Evolutionary conservation across 306 rosid genomes (phyloP).

Genomic region (Prosopis cineraria): DNA sequence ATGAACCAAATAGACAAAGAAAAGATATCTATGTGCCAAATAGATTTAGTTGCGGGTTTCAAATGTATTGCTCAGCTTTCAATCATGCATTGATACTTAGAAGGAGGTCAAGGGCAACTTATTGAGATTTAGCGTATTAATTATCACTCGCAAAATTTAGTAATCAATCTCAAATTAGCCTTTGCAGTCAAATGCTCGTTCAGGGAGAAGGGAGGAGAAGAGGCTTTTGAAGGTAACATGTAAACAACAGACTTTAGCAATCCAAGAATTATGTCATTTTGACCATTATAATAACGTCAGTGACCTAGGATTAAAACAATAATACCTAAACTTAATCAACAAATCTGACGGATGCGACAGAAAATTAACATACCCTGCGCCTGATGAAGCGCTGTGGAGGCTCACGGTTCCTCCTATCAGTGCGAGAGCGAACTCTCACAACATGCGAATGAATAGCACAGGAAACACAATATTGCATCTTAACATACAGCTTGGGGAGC

Average conservation of each 20-base stretch:
- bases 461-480: constrained; percentile 97
- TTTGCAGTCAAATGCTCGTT: not conserved
- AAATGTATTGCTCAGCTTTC: not conserved
- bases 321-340: not conserved
- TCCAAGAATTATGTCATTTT: not conserved
- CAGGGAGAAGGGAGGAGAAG: not conserved
- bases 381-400: constrained; percentile 87
- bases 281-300: not conserved
- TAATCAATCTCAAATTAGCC: not conserved
- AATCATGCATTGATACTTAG: not conserved
- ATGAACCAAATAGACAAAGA: not conserved
- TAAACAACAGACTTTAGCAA: not conserved
- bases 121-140: not conserved
- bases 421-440: constrained; percentile 90
- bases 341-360: not conserved
- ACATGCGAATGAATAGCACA: constrained; percentile 98
- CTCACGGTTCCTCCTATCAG: constrained; percentile 82
- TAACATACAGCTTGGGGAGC: constrained; percentile 91
- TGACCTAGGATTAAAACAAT: not conserved
- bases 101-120: not conserved
- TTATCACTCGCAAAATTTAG: not conserved
- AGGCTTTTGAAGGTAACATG: not conserved
- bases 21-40: not conserved
- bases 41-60: not conserved
- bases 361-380: constrained; percentile 61